phyloP scores from a whole-genome alignment of 352 stramenopile genomes.

The Pythium chondricola region DNA sequence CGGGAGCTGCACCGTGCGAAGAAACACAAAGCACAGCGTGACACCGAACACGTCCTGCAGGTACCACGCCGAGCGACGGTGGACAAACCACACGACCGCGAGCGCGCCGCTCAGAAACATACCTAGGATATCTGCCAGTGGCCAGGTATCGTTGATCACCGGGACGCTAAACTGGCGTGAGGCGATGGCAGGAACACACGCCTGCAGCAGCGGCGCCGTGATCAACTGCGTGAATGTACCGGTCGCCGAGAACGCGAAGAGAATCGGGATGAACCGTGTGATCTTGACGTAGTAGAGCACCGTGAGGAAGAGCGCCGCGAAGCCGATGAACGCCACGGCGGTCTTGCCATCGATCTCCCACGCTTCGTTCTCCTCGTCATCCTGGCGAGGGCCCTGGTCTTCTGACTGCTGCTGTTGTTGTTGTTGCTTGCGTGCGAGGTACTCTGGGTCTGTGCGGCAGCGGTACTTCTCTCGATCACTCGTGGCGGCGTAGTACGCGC shows the following conservation, averaged over 20 bases:
- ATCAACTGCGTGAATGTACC: constrained; percentile 54
- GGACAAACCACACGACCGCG: constrained; percentile 54
- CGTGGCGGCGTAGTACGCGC: constrained; percentile 54
- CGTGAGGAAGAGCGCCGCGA: constrained; percentile 52
- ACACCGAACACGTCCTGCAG: constrained; percentile 91
- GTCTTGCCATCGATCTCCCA: constrained; percentile 59
- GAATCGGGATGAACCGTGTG: constrained; percentile 43
- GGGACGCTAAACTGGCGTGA: constrained; percentile 32
- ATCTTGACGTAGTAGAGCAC: constrained; percentile 72
- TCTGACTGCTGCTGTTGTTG: constrained; percentile 18
- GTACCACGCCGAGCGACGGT: constrained; percentile 68
- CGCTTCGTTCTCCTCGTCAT: constrained; percentile 24
- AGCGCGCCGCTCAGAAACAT: constrained; percentile 28
- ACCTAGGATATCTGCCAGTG: constrained; percentile 44
- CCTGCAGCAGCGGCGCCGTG: constrained; percentile 30
- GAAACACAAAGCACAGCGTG: constrained; percentile 91
- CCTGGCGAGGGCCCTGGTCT: constrained; percentile 10
- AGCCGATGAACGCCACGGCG: constrained; percentile 57
- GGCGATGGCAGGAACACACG: constrained; percentile 24
- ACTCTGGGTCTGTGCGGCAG: constrained; percentile 15
- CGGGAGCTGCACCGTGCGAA: constrained; percentile 88
- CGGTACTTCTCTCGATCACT: constrained; percentile 18
- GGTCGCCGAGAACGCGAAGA: constrained; percentile 56
- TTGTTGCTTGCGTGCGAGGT: constrained; percentile 10
- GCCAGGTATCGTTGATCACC: constrained; percentile 29